Evolutionary conservation across 2,329 filamentous ascomycete genomes (phyloP), one percentile per base, ranked within the genome.

Genomic region (Nemania serpens): DNA sequence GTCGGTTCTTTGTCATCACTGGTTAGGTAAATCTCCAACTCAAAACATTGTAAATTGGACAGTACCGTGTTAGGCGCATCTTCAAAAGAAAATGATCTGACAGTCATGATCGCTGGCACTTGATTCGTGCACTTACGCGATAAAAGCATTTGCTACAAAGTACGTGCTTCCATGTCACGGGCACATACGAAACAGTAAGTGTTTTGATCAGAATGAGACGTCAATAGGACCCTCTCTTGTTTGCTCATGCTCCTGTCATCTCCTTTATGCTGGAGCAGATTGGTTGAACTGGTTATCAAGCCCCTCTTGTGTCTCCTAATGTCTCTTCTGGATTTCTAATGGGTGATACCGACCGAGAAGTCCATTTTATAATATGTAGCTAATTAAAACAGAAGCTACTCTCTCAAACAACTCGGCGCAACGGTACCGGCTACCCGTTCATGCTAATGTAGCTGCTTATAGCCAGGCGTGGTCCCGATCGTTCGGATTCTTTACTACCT

Each of bases 191-290:
- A 61, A 61, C 54, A 61, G 54, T 61, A 54, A 54, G 20, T 43
- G 54, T 56, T 61, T 53, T 61, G 58, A 20, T 58, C 55, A 42
- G 51, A 55, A 58, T 50, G 55, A 37, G 46, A 46, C 37, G 42
- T 47, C 48, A 34, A 63, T 60, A 56, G 47, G 48, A 63, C 61
- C 51, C 45, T 61, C 36, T 58, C 42, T 55, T 55, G 61, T 61
- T 56, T 64, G 61, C 58, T 64, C 47, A 36, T 39, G 55, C 33
- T 55, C 61, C 61, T 61, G 58, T 64, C 61, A 64, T 64, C 58
- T 64, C 61, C 61, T 54, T 42, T 12, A 33, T 46, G 25, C 13
- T 54, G 52, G 36, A 48, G 45, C 43, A 58, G 49, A 55, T 55
- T 58, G 20, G 50, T 22, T 22, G 50, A 9, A 33, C 33, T 37